Percentiles rank a stretch among this genome's conserved stretches.
phyloP scores from a whole-genome alignment of 768 basidiomycete genomes.

The Podaxis sp. region DNA sequence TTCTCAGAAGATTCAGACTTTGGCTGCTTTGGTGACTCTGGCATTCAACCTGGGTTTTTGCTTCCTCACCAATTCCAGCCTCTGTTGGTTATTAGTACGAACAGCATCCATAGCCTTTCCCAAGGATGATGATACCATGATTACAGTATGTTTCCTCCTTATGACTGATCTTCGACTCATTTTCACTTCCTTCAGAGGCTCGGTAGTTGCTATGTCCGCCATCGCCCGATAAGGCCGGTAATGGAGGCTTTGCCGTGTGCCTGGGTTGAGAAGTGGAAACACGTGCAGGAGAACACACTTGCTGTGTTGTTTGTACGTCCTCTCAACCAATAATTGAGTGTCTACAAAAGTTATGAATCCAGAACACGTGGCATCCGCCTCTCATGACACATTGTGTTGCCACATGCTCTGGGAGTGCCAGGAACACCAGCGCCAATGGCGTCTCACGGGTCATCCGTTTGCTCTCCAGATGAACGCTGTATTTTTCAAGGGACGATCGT shows the following conservation, averaged over 20 bases:
- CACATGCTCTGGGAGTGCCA: too few species aligned
- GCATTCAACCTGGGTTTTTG: slow-evolving; percentile 34
- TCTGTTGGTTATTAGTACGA: slow-evolving; percentile 59
- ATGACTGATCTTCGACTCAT: slow-evolving; percentile 3
- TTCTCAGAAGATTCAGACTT: slow-evolving; percentile 65
- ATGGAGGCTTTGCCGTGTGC: slow-evolving; percentile 73
- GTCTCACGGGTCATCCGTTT: too few species aligned
- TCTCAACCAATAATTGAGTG: too few species aligned
- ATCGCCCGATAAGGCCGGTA: slow-evolving; percentile 62
- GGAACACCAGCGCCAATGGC: too few species aligned
- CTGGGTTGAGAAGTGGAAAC: slow-evolving; percentile 63
- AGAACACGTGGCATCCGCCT: too few species aligned
- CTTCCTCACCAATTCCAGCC: slow-evolving; percentile 59
- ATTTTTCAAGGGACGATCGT: too few species aligned
- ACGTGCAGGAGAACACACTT: too few species aligned
- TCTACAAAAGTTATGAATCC: too few species aligned
- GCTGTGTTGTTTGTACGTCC: too few species aligned
- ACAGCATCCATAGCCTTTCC: slow-evolving; percentile 47
- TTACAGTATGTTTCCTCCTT: slow-evolving; percentile 48
- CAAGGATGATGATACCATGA: slow-evolving; percentile 81
- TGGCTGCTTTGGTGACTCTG: slow-evolving; percentile 43
- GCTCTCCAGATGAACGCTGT: too few species aligned
- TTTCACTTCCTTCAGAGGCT: slow-evolving; percentile 63
- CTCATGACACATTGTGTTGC: too few species aligned
- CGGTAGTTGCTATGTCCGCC: slow-evolving; percentile 72